Base-by-base conservation (phyloP, 805 yeast species). In the Jamesozyma lodderae region DNA sequence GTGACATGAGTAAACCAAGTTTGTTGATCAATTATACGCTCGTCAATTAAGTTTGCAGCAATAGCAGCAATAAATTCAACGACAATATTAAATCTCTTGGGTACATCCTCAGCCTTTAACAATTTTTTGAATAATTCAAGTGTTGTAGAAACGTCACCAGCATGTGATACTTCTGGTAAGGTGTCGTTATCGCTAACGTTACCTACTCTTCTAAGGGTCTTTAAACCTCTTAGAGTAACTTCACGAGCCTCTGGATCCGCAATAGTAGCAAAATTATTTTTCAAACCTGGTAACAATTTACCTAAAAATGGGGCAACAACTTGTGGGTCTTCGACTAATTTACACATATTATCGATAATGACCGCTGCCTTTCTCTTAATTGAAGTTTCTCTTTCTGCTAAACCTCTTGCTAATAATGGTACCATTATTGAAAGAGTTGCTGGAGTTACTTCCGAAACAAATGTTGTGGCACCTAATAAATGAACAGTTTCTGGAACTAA, bases 181-280 rank as follows among this genome's bases (percentile, higher is more conserved):
- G 68, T 69, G 64, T 86, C 96, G 58, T 81, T 81, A 43, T 69
- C 87, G 66, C 82, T 83, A 57, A 90, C 83, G 66, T 81, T 86
- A 82, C 96, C 96, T 59, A 90, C 97, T 78, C 97, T 85, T 77
- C 81, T 86, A 68, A 90, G 79, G 57, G 97, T 90, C 79, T 70
- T 80, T 68, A 88, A 75, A 64, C 94, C 97, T 75, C 96, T 87
- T 60, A 75, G 74, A 55, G 97, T 90, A 64, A 90, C 96, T 53
- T 83, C 88, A 76, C 97, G 92, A 54, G 97, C 97, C 74, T 90
- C 97, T 64, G 97, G 97, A 72, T 90, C 97, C 68, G 97, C 97
- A 72, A 90, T 87, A 73, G 81, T 85, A 63, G 81, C 70, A 73
- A 79, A 77, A 84, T 90, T 90, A 64, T 78, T 67, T 77, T 84